Percentiles rank a stretch among this genome's conserved stretches.
Evolutionary conservation across 768 basidiomycete genomes (phyloP).

Genomic region (Kondoa malvinella): DNA sequence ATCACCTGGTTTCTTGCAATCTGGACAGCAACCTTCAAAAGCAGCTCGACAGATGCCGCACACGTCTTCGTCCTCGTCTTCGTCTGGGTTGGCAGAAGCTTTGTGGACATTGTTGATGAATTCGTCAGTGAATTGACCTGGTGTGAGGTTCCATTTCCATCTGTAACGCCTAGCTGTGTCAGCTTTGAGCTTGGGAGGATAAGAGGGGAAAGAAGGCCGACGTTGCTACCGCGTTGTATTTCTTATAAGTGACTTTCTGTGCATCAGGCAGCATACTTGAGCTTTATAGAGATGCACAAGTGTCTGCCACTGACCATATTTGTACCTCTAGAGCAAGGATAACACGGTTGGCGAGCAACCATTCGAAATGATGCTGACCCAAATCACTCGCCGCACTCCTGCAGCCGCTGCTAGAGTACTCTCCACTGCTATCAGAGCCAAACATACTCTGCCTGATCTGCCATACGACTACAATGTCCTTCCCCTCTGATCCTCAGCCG

Average conservation of each 20-base stretch:
- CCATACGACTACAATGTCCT: slow-evolving; percentile 4
- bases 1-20: slow-evolving; percentile 91
- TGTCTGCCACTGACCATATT: no score
- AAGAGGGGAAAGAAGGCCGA: background rate
- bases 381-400: no score
- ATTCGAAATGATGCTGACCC: no score
- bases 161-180: background rate
- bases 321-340: no score
- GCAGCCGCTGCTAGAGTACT: background rate
- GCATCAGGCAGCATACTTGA: background rate
- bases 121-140: background rate
- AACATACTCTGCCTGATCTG: slow-evolving; percentile 1
- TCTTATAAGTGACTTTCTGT: slow-evolving; percentile 2
- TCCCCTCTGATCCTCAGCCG: no score
- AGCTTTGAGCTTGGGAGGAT: background rate
- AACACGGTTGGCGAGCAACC: no score
- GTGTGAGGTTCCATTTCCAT: slow-evolving; percentile 7
- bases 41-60: slow-evolving; percentile 82
- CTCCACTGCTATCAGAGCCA: background rate
- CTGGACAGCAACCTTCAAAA: slow-evolving; percentile 86
- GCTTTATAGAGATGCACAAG: no score
- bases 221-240: slow-evolving; percentile 4
- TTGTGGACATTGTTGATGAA: slow-evolving; percentile 9
- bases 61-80: slow-evolving; percentile 43
- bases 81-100: slow-evolving; percentile 21